phyloP scores from a whole-genome alignment of 2,329 filamentous ascomycete genomes.

The Aspergillus latus region DNA sequence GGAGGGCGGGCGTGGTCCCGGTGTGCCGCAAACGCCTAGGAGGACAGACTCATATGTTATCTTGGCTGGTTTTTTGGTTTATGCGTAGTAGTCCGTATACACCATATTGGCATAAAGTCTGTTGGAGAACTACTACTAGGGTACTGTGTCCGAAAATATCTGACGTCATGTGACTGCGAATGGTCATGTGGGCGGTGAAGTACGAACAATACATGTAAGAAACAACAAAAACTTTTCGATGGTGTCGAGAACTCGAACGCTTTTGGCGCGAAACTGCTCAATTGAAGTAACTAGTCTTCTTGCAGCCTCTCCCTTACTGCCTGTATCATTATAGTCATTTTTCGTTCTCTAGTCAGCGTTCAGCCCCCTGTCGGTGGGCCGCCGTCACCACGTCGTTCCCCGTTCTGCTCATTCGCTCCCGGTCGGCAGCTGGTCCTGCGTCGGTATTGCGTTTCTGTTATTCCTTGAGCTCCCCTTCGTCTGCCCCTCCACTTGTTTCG shows the following conservation, averaged over 20 bases:
- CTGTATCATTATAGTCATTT: neutral
- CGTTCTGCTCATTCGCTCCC: slow-evolving; percentile 52
- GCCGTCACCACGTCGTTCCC: slow-evolving; percentile 19
- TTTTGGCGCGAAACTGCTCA: slow-evolving; percentile 1
- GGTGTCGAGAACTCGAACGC: neutral
- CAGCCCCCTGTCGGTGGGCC: slow-evolving; percentile 15
- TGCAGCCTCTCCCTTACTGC: neutral
- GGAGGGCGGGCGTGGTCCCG: neutral
- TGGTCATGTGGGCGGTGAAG: slow-evolving; percentile 17
- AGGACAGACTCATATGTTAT: too few species aligned
- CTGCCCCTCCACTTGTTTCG: slow-evolving; percentile 48
- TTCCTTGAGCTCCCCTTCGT: slow-evolving; percentile 23
- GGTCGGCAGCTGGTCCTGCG: slow-evolving; percentile 68
- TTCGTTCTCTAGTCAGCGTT: neutral
- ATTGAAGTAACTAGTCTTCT: slow-evolving; percentile 1
- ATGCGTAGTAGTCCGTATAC: too few species aligned
- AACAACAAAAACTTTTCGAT: slow-evolving; percentile 8
- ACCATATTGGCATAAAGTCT: too few species aligned
- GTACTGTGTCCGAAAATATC: neutral
- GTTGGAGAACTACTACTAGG: too few species aligned
- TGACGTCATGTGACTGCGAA: neutral
- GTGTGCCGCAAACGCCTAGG: too few species aligned
- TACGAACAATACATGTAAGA: slow-evolving; percentile 10
- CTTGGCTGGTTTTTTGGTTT: too few species aligned
- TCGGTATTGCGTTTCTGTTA: slow-evolving; percentile 32